Conservation (phyloP, 805 yeast species). For the Metschnikowia kunwiensis region DNA sequence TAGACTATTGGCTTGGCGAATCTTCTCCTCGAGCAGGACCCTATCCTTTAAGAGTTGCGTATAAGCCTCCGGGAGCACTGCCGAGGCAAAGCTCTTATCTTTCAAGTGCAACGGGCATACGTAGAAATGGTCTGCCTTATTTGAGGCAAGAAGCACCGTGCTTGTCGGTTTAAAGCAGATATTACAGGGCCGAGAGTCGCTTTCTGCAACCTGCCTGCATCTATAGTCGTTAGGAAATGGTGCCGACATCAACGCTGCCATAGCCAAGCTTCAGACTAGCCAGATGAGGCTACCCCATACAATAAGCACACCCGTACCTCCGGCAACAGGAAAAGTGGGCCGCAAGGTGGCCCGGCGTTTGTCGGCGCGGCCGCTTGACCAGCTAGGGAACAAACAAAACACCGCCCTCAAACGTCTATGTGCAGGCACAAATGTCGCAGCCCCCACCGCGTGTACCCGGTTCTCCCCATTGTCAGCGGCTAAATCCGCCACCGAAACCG, state of each 20-base stretch:
- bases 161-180: conserved; percentile 50
- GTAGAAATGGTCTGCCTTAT: conserved; percentile 52
- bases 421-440: conserved; percentile 16
- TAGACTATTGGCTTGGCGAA: conserved; percentile 22
- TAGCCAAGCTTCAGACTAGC: too few relatives aligned
- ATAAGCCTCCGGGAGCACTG: conserved; percentile 36
- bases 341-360: too few relatives aligned
- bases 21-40: conserved; percentile 18
- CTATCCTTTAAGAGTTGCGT: conserved; percentile 23
- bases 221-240: conserved; percentile 39
- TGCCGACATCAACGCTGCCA: conserved; percentile 11
- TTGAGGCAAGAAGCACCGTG: conserved; percentile 45
- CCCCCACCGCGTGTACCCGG: not conserved
- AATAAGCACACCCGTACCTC: conserved; percentile 8
- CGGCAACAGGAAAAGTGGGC: too few relatives aligned
- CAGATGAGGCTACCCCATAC: not conserved
- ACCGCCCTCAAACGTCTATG: conserved; percentile 2
- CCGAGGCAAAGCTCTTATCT: conserved; percentile 46
- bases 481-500: too few relatives aligned
- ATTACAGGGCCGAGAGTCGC: conserved; percentile 44
- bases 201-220: conserved; percentile 40
- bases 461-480: too few relatives aligned
- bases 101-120: conserved; percentile 46
- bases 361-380: not conserved
- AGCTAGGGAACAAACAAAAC: conserved; percentile 14